These are phyloP conservation scores for Ustilago shanxiensis DNA, from an alignment of 1,284 basidiomycete genomes.

Conservation along the genomic window DNA sequence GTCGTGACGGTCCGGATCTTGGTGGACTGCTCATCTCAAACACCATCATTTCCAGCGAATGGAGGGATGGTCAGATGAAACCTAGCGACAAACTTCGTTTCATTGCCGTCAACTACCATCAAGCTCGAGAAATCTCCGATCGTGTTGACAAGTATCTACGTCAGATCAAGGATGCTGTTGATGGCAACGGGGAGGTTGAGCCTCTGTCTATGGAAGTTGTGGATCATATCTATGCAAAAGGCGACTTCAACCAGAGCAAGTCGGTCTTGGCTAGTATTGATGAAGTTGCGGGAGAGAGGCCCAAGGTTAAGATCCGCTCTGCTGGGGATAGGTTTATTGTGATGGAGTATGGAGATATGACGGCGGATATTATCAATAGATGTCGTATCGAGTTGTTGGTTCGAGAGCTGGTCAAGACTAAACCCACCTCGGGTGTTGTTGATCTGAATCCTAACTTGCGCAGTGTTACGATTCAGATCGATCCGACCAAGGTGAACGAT, in stretches of 20 bases:
- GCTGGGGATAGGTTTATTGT: conserved; percentile 34
- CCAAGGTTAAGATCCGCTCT: conserved; percentile 31
- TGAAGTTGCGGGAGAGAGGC: conserved; percentile 13
- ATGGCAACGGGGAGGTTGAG: conserved; percentile 6
- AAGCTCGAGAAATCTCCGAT: conserved; percentile 68
- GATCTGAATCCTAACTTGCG: conserved; percentile 29
- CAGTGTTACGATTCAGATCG: conserved; percentile 73
- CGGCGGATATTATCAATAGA: conserved; percentile 70
- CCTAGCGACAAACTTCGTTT: conserved; percentile 75
- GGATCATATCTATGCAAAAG: conserved; percentile 3
- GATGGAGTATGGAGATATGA: conserved; percentile 43
- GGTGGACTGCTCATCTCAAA: conserved; percentile 70
- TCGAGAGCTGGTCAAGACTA: conserved; percentile 60
- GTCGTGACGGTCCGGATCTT: conserved; percentile 76
- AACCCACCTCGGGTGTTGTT: conserved; percentile 71
- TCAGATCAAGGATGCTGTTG: conserved; percentile 1
- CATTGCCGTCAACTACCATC: conserved; percentile 72
- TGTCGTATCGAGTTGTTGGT: conserved; percentile 73
- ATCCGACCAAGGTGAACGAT: conserved; percentile 71
- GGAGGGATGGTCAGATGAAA: conserved; percentile 77
- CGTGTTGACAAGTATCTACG: conserved; percentile 13
- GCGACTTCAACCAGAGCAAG: conserved; percentile 11
- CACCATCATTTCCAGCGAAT: conserved; percentile 74
- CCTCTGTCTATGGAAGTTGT: conserved; percentile 14
- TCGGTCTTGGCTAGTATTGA: conserved; percentile 19